Conservation (phyloP, 2,329 filamentous ascomycete species). For the Didymella pomorum region DNA sequence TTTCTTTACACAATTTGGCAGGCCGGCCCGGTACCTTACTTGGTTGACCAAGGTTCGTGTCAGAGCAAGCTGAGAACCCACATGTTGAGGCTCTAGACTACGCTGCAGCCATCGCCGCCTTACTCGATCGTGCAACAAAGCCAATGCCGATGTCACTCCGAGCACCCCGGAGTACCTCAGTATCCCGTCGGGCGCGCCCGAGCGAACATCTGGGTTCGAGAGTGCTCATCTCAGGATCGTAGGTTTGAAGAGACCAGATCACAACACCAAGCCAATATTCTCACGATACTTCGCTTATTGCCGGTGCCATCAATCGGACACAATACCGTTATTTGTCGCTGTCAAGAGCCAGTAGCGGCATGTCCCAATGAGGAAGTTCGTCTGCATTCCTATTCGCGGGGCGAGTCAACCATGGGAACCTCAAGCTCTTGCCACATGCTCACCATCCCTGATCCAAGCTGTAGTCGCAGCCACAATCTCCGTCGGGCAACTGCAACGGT, state of each 20-base stretch:
- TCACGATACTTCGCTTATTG: constrained; percentile 41
- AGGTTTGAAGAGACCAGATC: constrained; percentile 7
- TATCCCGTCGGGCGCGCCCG: constrained; percentile 22
- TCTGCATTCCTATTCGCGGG: constrained; percentile 28
- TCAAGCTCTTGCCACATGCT: constrained; percentile 13
- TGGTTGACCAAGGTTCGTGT: constrained; percentile 26
- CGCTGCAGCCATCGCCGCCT: constrained; percentile 20
- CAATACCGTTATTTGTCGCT: constrained; percentile 1
- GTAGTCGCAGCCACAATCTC: constrained; percentile 9
- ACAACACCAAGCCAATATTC: constrained; percentile 28
- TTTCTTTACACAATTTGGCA: constrained; percentile 35
- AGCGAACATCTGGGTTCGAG: constrained; percentile 16
- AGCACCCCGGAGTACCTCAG: constrained; percentile 9
- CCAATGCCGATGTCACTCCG: constrained; percentile 16
- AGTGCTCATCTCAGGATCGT: constrained; percentile 10
- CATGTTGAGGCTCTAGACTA: constrained; percentile 43
- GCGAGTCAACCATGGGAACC: constrained; percentile 19
- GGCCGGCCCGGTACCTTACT: constrained; percentile 28
- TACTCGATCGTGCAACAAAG: constrained; percentile 32
- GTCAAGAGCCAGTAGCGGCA: neutral
- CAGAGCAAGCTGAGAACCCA: constrained; percentile 32
- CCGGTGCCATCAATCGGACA: constrained; percentile 16
- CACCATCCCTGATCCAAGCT: constrained; percentile 10
- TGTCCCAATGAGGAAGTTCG: constrained; percentile 30
- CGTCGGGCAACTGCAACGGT: constrained; percentile 9